Conservation (phyloP, 1,284 basidiomycete genomes). For the Trichosporon sp. region DNA sequence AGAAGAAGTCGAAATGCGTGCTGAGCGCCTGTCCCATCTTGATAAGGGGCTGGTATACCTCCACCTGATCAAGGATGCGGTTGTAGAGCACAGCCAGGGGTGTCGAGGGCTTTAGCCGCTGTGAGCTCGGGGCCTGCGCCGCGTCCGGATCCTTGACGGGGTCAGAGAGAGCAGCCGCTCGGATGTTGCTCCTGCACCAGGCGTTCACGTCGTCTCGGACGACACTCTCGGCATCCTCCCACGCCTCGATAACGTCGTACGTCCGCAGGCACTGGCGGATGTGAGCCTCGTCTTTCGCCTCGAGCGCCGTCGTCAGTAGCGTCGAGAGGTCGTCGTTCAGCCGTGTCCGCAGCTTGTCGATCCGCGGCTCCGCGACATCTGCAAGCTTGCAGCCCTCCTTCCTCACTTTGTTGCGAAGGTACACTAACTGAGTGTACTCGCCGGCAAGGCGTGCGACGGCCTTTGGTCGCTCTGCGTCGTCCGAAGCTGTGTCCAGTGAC, state of each 20-base stretch:
- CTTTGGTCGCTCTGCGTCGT: constrained; percentile 53
- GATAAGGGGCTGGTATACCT: constrained; percentile 66
- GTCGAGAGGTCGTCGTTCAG: constrained; percentile 77
- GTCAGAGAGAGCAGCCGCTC: constrained; percentile 22
- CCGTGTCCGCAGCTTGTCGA: constrained; percentile 74
- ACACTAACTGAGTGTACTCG: constrained; percentile 89
- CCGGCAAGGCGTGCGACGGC: constrained; percentile 77
- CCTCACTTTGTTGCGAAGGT: constrained; percentile 76
- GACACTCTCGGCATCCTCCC: constrained; percentile 80
- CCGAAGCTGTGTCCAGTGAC: constrained; percentile 58
- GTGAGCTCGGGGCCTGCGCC: background rate
- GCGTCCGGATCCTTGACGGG: background rate
- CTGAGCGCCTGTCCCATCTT: constrained; percentile 61
- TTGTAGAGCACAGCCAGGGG: constrained; percentile 69
- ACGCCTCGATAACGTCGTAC: constrained; percentile 73
- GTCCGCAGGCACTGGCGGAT: constrained; percentile 73
- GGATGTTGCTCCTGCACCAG: constrained; percentile 55
- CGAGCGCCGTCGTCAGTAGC: constrained; percentile 60
- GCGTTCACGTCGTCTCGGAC: constrained; percentile 64
- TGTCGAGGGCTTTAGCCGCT: constrained; percentile 8
- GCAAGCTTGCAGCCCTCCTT: constrained; percentile 70
- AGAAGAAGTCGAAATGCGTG: constrained; percentile 70
- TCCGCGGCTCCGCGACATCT: constrained; percentile 66
- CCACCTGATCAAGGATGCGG: constrained; percentile 72
- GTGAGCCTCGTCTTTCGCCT: constrained; percentile 51